Evolutionary conservation across 1,139 yeast species (phyloP), one percentile per base, ranked within the genome.

Genomic region (Yamadazyma membranifaciens): DNA sequence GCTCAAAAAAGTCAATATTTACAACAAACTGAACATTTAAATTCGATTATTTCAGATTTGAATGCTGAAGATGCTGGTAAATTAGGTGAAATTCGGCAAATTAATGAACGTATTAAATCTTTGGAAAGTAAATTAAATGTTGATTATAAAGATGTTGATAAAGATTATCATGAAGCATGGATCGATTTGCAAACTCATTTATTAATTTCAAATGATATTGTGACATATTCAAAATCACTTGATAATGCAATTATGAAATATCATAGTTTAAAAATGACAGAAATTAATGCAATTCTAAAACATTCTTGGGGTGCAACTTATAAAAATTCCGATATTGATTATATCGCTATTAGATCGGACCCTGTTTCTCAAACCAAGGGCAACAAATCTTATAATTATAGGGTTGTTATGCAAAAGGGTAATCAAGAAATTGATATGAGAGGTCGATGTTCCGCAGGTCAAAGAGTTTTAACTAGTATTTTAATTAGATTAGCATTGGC

Each of bases 401-500:
- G 98, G 32, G 97, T 94, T 16, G 96, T 92, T 13, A 94, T 94
- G 98, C 81, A 82, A 46, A 94, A 94, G 57, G 88, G 87, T 52
- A 94, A 87, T 41, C 85, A 82, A 1, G 98, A 92, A 59, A 68
- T 94, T 36, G 99, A 94, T 56, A 94, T 94, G 99, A 76, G 98
- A 49, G 99, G 98, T 0, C 69, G 98, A 43, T 94, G 99, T 60
- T 88, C 97, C 2, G 98, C 98, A 0, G 99, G 99, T 1, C 99
- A 94, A 61, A 88, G 89, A 57, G 98, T 94, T 2, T 67, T 94
- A 41, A 96, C 98, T 0, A 84, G 95, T 42, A 89, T 94, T 40
- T 81, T 94, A 30, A 91, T 94, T 40, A 73, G 99, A 41, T 68
- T 94, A 44, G 97, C 98, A 0, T 67, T 94, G 38, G 95, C 98